Base-by-base conservation (phyloP, 2,329 filamentous ascomycete genomes). In the Penicillium sp. region DNA sequence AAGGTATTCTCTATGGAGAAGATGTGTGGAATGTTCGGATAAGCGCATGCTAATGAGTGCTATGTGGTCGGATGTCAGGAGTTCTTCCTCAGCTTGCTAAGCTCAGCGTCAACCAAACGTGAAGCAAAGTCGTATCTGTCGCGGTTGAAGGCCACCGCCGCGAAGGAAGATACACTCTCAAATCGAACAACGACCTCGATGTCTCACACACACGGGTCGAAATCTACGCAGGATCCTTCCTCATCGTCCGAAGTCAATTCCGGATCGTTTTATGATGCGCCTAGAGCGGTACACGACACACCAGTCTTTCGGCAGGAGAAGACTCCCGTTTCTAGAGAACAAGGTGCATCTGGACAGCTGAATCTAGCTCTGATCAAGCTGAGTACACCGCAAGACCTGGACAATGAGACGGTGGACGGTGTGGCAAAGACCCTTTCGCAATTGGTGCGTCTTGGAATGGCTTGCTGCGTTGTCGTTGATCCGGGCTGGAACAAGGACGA, bases 81-180 rank as follows among this genome's bases (percentile, higher is more conserved):
- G 63, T 86, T 95, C 61, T 84, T 95, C 59, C 78, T 94, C 29
- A 90, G 89, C 12, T 81, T 97, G 3, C 76, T 98, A 29, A 88
- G 88, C 61, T 89, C 90, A 13, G 89, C 90, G 9, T 87, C 90
- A 5, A 96, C 91, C 0, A 95, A 90, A 69, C 83, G 93, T 60
- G 93, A 98, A 72, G 90, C 90, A 41, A 90, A 87, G 68, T 84
- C 88, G 34, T 98, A 96, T 64, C 78, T 98, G 12, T 86, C 93
- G 58, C 90, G 89, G 52, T 95, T 96, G 66, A 84, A 82, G 43
- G 70, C 72, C 7, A 57, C 66, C 62, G 54, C 66, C 55, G 42
- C 60, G 58, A 49, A 69, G 61, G 18, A 59, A 53, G 58, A 54
- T 61, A 56, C 59, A 66, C 7, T 11, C 29, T 32, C 8, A 11